Evolutionary conservation across 2,329 filamentous ascomycete genomes (phyloP), one percentile per base, ranked within the genome.

Genomic region (Pseudogymnoascus sp.): DNA sequence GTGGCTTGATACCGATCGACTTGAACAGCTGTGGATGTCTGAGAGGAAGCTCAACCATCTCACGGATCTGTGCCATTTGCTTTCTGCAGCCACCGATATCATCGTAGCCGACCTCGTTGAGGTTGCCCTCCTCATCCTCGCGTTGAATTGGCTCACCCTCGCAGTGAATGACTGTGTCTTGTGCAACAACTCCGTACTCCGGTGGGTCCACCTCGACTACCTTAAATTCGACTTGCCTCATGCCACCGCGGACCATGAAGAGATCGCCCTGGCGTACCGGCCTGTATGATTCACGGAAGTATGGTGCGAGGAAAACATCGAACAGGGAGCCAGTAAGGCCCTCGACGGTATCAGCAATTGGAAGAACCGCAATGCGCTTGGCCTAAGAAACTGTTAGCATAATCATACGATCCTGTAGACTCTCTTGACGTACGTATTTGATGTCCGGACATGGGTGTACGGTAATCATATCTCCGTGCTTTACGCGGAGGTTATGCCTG

Each of bases 151-250:
- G 89, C 76, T 96, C 93, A 68, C 95, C 95, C 78, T 99, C 95
- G 79, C 95, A 97, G 82, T 99, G 95, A 71, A 99, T 97, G 70
- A 99, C 90, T 17, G 95, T 99, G 75, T 99, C 95, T 79, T 99
- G 95, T 65, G 95, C 95, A 64, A 99, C 95, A 68, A 99, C 99
- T 71, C 96, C 96, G 74, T 96, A 97, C 82, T 99, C 95, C 69
- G 95, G 95, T 56, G 95, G 93, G 72, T 99, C 95, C 59, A 99
- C 93, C 80, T 99, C 95, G 59, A 99, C 93, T 44, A 99, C 93
- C 84, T 99, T 99, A 83, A 99, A 99, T 76, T 99, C 95, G 37
- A 99, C 95, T 78, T 97, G 93, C 77, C 95, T 88, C 95, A 99
- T 99, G 75, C 93, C 93, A 79, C 93, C 95, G 73, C 95, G 89